A percentile compares a stretch with the other conserved stretches of the same genome.
phyloP scores from a whole-genome alignment of 1,284 basidiomycete genomes.

The Rhodotorula sp. region DNA sequence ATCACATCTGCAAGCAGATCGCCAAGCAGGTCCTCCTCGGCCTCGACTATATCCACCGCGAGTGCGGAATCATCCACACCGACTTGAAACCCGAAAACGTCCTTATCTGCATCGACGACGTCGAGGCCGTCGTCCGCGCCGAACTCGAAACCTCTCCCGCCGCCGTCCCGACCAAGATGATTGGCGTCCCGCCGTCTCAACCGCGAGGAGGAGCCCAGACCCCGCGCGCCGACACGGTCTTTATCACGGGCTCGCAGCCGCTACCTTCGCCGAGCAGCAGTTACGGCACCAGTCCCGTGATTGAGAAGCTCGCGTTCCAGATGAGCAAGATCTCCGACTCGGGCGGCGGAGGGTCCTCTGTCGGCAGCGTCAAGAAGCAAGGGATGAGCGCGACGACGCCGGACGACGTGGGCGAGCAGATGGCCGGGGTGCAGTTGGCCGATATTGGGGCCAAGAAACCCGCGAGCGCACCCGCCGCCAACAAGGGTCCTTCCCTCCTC shows the following conservation, averaged over 20 bases:
- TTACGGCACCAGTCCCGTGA: slow-evolving; percentile 71
- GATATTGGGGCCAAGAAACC: slow-evolving; percentile 61
- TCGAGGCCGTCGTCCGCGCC: slow-evolving; percentile 85
- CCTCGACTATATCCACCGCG: slow-evolving; percentile 94
- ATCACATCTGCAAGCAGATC: slow-evolving; percentile 91
- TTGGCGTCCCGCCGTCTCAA: slow-evolving; percentile 92
- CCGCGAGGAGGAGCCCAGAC: slow-evolving; percentile 97
- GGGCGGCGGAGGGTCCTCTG: slow-evolving; percentile 23
- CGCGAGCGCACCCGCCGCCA: slow-evolving; percentile 50
- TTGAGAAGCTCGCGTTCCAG: slow-evolving; percentile 87
- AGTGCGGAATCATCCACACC: slow-evolving; percentile 64
- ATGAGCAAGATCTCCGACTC: slow-evolving; percentile 66
- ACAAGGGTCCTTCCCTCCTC: slow-evolving; percentile 71
- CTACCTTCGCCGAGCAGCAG: slow-evolving; percentile 73
- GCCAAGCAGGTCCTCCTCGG: slow-evolving; percentile 94
- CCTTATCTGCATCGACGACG: slow-evolving; percentile 94
- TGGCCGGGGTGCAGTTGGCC: slow-evolving; percentile 66
- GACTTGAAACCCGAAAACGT: slow-evolving; percentile 99
- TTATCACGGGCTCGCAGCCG: slow-evolving; percentile 92
- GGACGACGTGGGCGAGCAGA: slow-evolving; percentile 57
- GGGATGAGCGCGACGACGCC: slow-evolving; percentile 53
- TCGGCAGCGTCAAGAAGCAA: slow-evolving; percentile 41
- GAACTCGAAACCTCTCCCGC: slow-evolving; percentile 66
- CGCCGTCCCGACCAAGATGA: slow-evolving; percentile 70
- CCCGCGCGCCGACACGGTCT: slow-evolving; percentile 78